Percentiles rank a stretch among this genome's conserved stretches.
Evolutionary conservation across 345 rosid species (phyloP).

Genomic region (Salix udensis): DNA sequence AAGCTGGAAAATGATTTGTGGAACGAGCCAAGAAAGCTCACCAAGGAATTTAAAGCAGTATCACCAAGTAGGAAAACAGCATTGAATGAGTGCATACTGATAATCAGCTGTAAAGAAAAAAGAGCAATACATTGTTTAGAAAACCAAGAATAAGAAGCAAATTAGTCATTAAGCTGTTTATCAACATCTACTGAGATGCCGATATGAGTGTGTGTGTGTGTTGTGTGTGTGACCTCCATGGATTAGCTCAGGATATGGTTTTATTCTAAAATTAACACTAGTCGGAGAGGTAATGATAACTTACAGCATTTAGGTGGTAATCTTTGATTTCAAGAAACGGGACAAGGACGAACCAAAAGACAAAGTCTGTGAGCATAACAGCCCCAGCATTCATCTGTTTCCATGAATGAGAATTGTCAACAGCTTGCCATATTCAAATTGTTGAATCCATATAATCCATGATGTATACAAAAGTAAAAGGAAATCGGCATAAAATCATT

Average conservation of each 20-base stretch:
- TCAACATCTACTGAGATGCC: not conserved
- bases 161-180: not conserved
- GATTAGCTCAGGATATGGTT: not conserved
- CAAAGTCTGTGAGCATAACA: constrained; percentile 87
- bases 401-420: constrained; percentile 8
- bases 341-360: constrained; percentile 88
- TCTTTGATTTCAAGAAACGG: constrained; percentile 82
- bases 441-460: not conserved
- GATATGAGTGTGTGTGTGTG: not conserved
- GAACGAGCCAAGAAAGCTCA: constrained; percentile 23
- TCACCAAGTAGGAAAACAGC: constrained; percentile 75
- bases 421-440: not conserved
- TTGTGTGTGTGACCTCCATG: not conserved
- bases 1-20: constrained; percentile 3
- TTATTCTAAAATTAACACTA: not conserved
- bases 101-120: constrained; percentile 49
- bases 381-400: constrained; percentile 97
- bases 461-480: not conserved
- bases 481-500: not conserved
- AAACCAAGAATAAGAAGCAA: not conserved
- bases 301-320: constrained; percentile 65
- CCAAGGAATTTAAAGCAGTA: constrained; percentile 77
- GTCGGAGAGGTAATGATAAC: constrained; percentile 18
- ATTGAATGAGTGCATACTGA: constrained; percentile 81
- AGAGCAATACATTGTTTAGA: not conserved